phyloP scores from a whole-genome alignment of 1,139 yeast genomes.

The Diutina neorugosa region DNA sequence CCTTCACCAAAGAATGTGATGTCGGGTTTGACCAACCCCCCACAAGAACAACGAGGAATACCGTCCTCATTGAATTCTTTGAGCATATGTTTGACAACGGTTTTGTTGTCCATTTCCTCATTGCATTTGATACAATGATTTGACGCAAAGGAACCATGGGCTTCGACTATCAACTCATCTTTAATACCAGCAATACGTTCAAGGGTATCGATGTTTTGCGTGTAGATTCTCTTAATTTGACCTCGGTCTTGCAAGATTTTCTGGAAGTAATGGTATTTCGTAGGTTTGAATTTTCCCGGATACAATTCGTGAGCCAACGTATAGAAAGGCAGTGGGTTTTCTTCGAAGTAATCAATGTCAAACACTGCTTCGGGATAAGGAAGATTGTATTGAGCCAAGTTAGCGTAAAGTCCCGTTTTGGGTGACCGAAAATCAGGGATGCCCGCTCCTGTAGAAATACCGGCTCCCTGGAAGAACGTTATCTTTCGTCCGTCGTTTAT shows the following conservation, averaged over 20 bases:
- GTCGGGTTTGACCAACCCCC: constrained; percentile 79
- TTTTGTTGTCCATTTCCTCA: constrained; percentile 37
- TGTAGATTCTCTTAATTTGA: constrained; percentile 56
- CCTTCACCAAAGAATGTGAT: constrained; percentile 90
- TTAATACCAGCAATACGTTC: constrained; percentile 76
- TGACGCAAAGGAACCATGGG: constrained; percentile 86
- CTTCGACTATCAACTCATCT: constrained; percentile 61
- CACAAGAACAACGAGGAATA: constrained; percentile 46
- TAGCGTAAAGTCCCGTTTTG: constrained; percentile 78
- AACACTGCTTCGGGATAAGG: constrained; percentile 96
- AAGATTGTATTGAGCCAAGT: constrained; percentile 56
- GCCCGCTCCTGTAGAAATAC: constrained; percentile 85
- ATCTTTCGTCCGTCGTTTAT: constrained; percentile 14
- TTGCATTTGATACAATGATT: constrained; percentile 76
- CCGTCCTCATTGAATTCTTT: constrained; percentile 17
- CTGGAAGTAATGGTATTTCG: constrained; percentile 67
- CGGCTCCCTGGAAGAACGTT: constrained; percentile 71
- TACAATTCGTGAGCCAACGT: constrained; percentile 72
- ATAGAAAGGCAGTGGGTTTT: constrained; percentile 74
- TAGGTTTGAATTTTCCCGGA: constrained; percentile 81
- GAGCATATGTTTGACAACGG: constrained; percentile 33
- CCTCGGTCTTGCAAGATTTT: constrained; percentile 53
- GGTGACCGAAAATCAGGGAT: constrained; percentile 94
- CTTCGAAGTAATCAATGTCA: constrained; percentile 68
- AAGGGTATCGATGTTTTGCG: constrained; percentile 87